A percentile compares a stretch with the other conserved stretches of the same genome.
phyloP scores from a whole-genome alignment of 2,329 filamentous ascomycete genomes.

The Pseudocercospora macadamiae region DNA sequence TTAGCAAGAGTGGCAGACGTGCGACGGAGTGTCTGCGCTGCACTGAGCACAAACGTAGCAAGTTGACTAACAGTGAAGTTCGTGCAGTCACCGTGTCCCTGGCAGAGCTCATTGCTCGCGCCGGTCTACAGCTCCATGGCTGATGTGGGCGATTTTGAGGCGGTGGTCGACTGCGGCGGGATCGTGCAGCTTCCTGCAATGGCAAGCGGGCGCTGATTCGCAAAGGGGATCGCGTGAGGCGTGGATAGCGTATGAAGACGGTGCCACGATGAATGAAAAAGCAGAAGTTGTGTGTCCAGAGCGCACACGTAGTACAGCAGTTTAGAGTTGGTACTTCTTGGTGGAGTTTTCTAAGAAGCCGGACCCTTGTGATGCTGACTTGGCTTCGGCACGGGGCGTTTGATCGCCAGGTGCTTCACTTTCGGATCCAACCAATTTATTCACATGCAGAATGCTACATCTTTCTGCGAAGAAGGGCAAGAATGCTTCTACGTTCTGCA shows the following conservation, averaged over 20 bases:
- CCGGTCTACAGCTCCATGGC: conserved; percentile 16
- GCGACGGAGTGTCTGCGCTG: conserved; percentile 2
- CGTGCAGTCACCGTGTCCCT: conserved; percentile 3
- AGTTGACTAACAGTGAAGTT: conserved; percentile 15
- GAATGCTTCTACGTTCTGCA: no score
- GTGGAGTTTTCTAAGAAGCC: no score
- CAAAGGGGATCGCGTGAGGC: neutral
- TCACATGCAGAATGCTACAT: conserved; percentile 1
- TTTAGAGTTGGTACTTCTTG: neutral
- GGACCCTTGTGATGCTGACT: neutral
- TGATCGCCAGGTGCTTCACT: neutral
- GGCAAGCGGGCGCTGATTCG: conserved; percentile 3
- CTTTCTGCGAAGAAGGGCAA: no score
- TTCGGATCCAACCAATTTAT: neutral
- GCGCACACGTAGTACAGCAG: neutral
- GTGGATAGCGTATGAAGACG: neutral
- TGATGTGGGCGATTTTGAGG: conserved; percentile 2
- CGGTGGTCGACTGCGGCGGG: conserved; percentile 13
- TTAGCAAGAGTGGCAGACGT: conserved; percentile 3
- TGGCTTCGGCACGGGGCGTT: neutral
- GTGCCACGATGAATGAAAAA: neutral
- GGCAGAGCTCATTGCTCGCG: conserved; percentile 13
- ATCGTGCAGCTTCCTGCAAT: conserved; percentile 2
- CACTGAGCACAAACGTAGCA: conserved; percentile 2
- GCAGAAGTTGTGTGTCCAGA: neutral